Percentiles rank a stretch among this genome's conserved stretches.
Evolutionary conservation across 495 filamentous ascomycete genomes (phyloP).

Genomic region (Xylaria palmicola): DNA sequence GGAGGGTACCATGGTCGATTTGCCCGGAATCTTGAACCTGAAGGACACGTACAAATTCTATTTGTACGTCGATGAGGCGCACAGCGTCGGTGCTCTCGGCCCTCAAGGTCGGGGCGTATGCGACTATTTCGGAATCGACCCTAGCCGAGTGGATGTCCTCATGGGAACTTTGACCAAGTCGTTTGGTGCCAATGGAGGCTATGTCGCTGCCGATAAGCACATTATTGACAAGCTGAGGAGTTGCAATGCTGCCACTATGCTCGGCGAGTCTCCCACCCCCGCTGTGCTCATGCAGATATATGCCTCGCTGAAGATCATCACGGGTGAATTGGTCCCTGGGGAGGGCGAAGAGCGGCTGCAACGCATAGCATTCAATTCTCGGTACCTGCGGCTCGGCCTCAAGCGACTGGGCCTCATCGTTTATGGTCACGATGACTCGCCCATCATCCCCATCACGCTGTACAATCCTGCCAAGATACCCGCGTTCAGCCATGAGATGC

Average conservation of each 20-base stretch:
- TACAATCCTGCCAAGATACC: conserved; percentile 98
- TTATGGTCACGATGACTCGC: conserved; percentile 95
- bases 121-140: conserved; percentile 92
- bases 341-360: conserved; percentile 96
- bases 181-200: conserved; percentile 96
- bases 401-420: conserved; percentile 97
- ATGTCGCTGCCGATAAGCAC: conserved; percentile 84
- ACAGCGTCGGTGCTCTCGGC: conserved; percentile 92
- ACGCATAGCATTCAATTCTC: conserved; percentile 96
- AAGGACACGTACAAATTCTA: conserved; percentile 96
- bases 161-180: conserved; percentile 99
- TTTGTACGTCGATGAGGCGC: conserved; percentile 93
- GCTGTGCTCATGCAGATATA: conserved; percentile 86
- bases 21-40: conserved; percentile 79
- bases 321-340: conserved; percentile 79
- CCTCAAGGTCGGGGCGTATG: conserved; percentile 88
- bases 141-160: conserved; percentile 85
- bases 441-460: conserved; percentile 89
- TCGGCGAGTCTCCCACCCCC: conserved; percentile 84
- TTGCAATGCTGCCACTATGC: conserved; percentile 82
- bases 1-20: conserved; percentile 97
- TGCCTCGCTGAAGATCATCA: conserved; percentile 79
- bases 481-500: conserved; percentile 97
- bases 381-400: conserved; percentile 92
- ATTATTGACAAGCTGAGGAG: conserved; percentile 88